Conservation (phyloP, 1,139 yeast species). For the Taphrina wiesneri region DNA sequence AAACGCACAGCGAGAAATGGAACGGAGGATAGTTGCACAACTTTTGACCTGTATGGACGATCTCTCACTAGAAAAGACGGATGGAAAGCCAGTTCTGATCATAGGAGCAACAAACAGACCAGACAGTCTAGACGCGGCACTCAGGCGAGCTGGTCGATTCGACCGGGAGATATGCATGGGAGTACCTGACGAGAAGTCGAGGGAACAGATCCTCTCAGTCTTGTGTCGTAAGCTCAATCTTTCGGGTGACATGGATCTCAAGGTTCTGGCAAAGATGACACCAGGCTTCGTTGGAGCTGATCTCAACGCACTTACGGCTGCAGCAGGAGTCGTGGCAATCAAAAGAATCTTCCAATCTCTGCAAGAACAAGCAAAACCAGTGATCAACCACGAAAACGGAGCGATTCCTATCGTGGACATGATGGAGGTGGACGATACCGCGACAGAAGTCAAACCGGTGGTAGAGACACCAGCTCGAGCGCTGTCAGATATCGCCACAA, state of each 20-base stretch:
- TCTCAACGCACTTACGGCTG: constrained; percentile 86
- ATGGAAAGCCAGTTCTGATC: constrained; percentile 89
- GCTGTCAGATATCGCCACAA: constrained; percentile 38
- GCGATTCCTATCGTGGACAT: background rate
- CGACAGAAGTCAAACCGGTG: background rate
- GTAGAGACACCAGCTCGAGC: constrained; percentile 27
- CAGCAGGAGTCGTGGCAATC: constrained; percentile 93
- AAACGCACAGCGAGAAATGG: constrained; percentile 98
- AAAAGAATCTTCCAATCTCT: constrained; percentile 67
- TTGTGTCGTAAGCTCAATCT: constrained; percentile 64
- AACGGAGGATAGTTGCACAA: constrained; percentile 93
- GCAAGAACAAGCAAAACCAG: constrained; percentile 28
- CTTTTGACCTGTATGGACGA: constrained; percentile 92
- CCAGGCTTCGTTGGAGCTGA: constrained; percentile 99
- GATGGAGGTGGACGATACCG: constrained; percentile 1
- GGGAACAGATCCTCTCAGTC: constrained; percentile 64
- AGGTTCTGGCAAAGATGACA: constrained; percentile 79
- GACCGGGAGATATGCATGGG: constrained; percentile 90
- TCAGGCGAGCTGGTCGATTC: constrained; percentile 94
- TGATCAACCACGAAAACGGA: background rate
- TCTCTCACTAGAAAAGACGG: constrained; percentile 78
- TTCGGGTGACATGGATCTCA: constrained; percentile 69
- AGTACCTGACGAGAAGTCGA: constrained; percentile 85
- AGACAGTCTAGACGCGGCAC: constrained; percentile 91
- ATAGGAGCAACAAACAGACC: constrained; percentile 98